A percentile compares a stretch with the other conserved stretches of the same genome.
These are phyloP conservation scores for Melanopsichium pennsylvanicum DNA, from an alignment of 1,284 basidiomycete genomes.

Conservation along the genomic window DNA sequence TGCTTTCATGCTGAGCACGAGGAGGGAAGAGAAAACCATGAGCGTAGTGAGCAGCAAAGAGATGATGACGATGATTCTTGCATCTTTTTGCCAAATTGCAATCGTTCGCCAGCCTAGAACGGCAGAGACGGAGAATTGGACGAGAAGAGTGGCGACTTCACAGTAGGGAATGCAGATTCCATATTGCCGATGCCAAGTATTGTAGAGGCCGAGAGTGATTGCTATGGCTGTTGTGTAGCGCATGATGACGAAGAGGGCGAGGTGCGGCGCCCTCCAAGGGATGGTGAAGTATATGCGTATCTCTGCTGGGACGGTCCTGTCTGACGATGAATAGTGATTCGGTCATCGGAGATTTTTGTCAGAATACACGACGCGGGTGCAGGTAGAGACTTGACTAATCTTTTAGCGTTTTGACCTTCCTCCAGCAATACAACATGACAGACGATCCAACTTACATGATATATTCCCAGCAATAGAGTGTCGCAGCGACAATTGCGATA, in stretches of 20 bases:
- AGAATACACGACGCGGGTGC: too few species aligned
- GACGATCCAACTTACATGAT: slow-evolving; percentile 31
- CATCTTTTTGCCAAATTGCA: slow-evolving; percentile 54
- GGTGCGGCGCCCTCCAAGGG: slow-evolving; percentile 29
- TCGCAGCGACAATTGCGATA: slow-evolving; percentile 23
- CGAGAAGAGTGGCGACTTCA: slow-evolving; percentile 38
- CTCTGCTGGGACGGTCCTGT: slow-evolving; percentile 30
- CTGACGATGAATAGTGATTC: too few species aligned
- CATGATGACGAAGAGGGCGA: slow-evolving; percentile 47
- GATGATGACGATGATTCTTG: slow-evolving; percentile 42
- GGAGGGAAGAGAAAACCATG: slow-evolving; percentile 37
- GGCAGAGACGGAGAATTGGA: slow-evolving; percentile 43
- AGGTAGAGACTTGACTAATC: too few species aligned
- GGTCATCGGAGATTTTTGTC: too few species aligned
- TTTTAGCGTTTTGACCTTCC: too few species aligned
- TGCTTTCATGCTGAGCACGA: slow-evolving; percentile 40
- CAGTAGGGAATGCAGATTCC: slow-evolving; percentile 33
- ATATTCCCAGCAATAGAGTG: slow-evolving; percentile 35
- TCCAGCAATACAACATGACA: too few species aligned
- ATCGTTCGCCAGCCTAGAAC: slow-evolving; percentile 55
- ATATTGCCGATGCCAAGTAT: slow-evolving; percentile 21
- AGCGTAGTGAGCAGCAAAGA: slow-evolving; percentile 27
- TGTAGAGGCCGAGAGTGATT: slow-evolving; percentile 34
- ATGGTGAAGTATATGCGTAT: slow-evolving; percentile 19
- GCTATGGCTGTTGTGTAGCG: slow-evolving; percentile 45